Percentiles rank a stretch among this genome's conserved stretches.
Conservation (phyloP, 176 grass and related monocot genomes). For the Aegilops tauschii region DNA sequence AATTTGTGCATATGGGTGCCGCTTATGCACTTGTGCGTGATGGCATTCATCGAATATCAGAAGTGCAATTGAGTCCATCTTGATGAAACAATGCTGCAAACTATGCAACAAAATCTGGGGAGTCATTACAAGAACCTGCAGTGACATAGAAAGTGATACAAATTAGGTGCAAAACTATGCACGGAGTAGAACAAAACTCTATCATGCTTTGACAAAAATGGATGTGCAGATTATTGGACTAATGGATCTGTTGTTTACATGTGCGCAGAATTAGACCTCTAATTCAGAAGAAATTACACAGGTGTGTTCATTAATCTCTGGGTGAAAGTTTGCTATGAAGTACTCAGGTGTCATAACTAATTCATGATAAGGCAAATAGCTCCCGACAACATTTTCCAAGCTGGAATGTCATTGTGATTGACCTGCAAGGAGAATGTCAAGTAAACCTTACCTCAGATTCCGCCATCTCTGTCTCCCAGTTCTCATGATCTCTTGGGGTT, state of each 20-base stretch:
- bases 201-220: slow-evolving; percentile 16
- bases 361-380: slow-evolving; percentile 12
- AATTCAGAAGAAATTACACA: background rate
- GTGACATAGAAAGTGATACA: slow-evolving; percentile 21
- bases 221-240: background rate
- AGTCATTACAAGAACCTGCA: slow-evolving; percentile 93
- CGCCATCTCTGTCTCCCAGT: slow-evolving; percentile 70
- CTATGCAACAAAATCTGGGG: slow-evolving; percentile 81
- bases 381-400: slow-evolving; percentile 7
- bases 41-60: slow-evolving; percentile 95
- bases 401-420: background rate
- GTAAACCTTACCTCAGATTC: slow-evolving; percentile 54
- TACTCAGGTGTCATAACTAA: background rate
- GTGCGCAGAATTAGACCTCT: background rate
- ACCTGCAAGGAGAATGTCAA: slow-evolving; percentile 11
- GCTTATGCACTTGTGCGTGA: slow-evolving; percentile 74
- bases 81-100: slow-evolving; percentile 90
- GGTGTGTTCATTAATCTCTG: background rate
- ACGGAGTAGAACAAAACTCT: slow-evolving; percentile 16
- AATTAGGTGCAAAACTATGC: slow-evolving; percentile 32
- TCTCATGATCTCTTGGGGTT: slow-evolving; percentile 60
- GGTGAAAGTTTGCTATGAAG: slow-evolving; percentile 13
- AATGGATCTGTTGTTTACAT: slow-evolving; percentile 10
- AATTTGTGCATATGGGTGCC: slow-evolving; percentile 91
- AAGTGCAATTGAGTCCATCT: slow-evolving; percentile 70